Evolutionary conservation across 2,329 filamentous ascomycete genomes (phyloP).

Genomic region (Pseudopithomyces chartarum): DNA sequence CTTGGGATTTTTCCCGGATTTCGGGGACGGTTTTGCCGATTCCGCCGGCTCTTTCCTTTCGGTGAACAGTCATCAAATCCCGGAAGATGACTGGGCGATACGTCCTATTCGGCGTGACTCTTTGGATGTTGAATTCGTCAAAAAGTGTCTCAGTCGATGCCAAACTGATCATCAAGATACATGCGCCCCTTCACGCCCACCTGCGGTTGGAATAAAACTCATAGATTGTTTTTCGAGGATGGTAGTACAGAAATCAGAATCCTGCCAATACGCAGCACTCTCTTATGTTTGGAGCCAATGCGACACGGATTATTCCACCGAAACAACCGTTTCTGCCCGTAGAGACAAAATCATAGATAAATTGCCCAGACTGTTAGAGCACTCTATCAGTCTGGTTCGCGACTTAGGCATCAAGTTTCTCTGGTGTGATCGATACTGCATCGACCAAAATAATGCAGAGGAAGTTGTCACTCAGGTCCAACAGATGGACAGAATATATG

Average conservation of each 20-base stretch:
- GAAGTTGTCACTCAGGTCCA: neutral
- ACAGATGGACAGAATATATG: neutral
- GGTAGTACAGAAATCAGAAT: neutral
- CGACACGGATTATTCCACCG: neutral
- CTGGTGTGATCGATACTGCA: neutral
- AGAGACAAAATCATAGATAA: neutral
- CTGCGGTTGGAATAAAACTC: neutral
- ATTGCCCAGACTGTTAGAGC: neutral
- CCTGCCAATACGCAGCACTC: neutral
- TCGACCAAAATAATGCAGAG: neutral
- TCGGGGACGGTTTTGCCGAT: too few species aligned
- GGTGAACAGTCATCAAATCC: conserved; percentile 11
- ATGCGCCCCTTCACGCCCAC: neutral
- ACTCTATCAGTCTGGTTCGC: neutral
- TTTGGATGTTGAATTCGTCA: neutral
- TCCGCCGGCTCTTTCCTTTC: too few species aligned
- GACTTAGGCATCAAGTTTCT: neutral
- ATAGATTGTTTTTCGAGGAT: neutral
- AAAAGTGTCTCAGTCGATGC: neutral
- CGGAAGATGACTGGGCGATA: neutral
- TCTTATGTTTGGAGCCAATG: neutral
- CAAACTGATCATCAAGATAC: neutral
- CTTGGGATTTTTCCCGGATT: too few species aligned
- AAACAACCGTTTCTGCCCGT: too few species aligned
- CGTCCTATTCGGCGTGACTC: neutral